phyloP scores from a whole-genome alignment of 441 rosid genomes.

The Populus trichocarpa region DNA sequence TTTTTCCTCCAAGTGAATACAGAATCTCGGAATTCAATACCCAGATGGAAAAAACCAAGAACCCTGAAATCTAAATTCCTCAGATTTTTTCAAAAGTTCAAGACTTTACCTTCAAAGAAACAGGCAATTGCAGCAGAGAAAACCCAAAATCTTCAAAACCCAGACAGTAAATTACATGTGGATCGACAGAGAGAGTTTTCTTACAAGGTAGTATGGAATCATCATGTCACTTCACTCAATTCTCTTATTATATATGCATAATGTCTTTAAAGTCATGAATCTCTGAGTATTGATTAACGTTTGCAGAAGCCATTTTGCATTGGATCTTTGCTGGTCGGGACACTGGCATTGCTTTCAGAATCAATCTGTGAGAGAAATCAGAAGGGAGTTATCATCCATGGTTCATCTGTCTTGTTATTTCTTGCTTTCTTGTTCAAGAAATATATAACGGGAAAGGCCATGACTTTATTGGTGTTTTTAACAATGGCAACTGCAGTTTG shows the following conservation, averaged over 20 bases:
- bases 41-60: conserved; percentile 2
- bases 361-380: conserved; percentile 12
- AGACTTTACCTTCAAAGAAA: conserved; percentile 4
- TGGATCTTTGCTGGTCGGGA: conserved; percentile 17
- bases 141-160: conserved; percentile 1
- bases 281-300: background rate
- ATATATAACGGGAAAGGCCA: conserved; percentile 1
- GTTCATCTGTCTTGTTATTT: conserved; percentile 7
- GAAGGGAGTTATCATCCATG: conserved; percentile 9
- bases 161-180: conserved; percentile 12
- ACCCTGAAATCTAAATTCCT: conserved; percentile 20
- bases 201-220: conserved; percentile 9
- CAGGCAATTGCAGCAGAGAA: background rate
- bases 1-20: conserved; percentile 26
- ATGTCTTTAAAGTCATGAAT: background rate
- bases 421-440: conserved; percentile 8
- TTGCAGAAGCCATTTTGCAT: conserved; percentile 9
- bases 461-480: conserved; percentile 2
- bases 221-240: background rate
- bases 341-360: conserved; percentile 11
- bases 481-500: conserved; percentile 4
- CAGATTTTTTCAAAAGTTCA: conserved; percentile 16
- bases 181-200: background rate
- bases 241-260: background rate
- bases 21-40: conserved; percentile 12